phyloP scores from a whole-genome alignment of 768 basidiomycete genomes.

The Boletus barrowsii region DNA sequence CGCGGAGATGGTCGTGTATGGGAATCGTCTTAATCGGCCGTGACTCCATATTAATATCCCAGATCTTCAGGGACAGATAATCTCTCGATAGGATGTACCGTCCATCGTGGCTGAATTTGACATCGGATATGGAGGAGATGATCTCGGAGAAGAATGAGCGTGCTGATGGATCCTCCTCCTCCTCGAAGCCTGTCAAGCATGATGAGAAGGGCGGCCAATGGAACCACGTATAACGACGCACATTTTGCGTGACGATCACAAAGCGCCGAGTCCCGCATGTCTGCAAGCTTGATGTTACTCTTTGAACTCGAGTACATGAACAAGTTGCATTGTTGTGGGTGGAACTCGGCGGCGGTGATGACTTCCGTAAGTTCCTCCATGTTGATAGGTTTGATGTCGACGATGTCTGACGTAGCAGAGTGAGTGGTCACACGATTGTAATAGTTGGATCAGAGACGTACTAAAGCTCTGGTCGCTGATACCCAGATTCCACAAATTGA shows the following conservation, averaged over 20 bases:
- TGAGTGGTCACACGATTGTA: constrained; percentile 3
- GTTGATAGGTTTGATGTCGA: constrained; percentile 99
- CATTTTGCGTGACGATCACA: constrained; percentile 97
- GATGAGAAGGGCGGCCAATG: constrained; percentile 9
- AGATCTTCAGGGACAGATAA: constrained; percentile 97
- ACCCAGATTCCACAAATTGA: constrained; percentile 98
- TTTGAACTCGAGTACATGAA: constrained; percentile 99
- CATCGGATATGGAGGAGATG: constrained; percentile 98
- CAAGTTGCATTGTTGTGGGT: constrained; percentile 93
- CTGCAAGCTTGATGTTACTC: constrained; percentile 98
- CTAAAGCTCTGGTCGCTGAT: constrained; percentile 99
- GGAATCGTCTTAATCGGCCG: constrained; percentile 96
- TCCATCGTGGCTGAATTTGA: constrained; percentile 97
- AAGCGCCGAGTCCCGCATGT: constrained; percentile 97
- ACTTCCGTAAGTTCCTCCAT: constrained; percentile 99
- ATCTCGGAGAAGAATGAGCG: constrained; percentile 99
- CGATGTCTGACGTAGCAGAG: constrained; percentile 68
- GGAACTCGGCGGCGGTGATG: constrained; percentile 99
- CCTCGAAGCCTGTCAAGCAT: constrained; percentile 79
- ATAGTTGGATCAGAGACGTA: constrained; percentile 43
- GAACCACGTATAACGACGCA: constrained; percentile 39
- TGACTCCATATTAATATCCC: constrained; percentile 99
- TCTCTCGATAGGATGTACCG: constrained; percentile 96
- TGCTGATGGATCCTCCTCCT: constrained; percentile 95
- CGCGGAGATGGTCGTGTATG: constrained; percentile 96